Base-by-base conservation (phyloP, 2,329 filamentous ascomycete species). In the Ascochyta pisi region DNA sequence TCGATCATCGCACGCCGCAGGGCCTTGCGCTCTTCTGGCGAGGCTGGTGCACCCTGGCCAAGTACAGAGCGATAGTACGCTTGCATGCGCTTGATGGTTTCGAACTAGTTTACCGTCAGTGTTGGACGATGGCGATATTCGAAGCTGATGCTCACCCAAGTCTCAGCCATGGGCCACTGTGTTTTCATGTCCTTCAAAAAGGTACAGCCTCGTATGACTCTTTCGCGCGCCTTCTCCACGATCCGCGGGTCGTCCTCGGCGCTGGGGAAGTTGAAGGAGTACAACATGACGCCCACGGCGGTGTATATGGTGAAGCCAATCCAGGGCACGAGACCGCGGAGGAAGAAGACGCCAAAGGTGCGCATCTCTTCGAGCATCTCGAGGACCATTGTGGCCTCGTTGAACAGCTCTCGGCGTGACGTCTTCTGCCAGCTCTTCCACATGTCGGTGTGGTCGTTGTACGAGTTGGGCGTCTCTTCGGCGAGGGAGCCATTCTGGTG, bases 281-380 rank as follows among this genome's bases (percentile, higher is more conserved):
- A 77, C 9, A 77, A 61, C 69, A 77, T 75, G 7, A 76, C 73
- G 9, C 75, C 75, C 1, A 77, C 74, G 3, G 74, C 75, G 1
- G 74, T 77, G 52, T 77, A 77, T 8, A 76, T 76, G 49, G 75
- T 77, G 56, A 77, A 77, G 13, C 75, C 75, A 24, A 77, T 77
- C 75, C 75, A 77, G 1, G 75, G 75, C 1, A 77, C 75, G 8
- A 77, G 57, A 9, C 75, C 75, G 7, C 75, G 68, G 6, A 77
- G 64, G 50, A 77, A 77, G 62, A 66, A 76, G 33, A 75, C 71
- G 38, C 75, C 75, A 53, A 77, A 77, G 0, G 66, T 74, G 37
- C 73, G 72, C 70, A 77, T 77, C 53, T 76, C 74, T 19, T 77
- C 74, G 0, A 77, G 66, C 75, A 77, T 77, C 31, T 77, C 71